Base-by-base conservation (phyloP, 257 asterid species). In the Nicotiana paniculata region DNA sequence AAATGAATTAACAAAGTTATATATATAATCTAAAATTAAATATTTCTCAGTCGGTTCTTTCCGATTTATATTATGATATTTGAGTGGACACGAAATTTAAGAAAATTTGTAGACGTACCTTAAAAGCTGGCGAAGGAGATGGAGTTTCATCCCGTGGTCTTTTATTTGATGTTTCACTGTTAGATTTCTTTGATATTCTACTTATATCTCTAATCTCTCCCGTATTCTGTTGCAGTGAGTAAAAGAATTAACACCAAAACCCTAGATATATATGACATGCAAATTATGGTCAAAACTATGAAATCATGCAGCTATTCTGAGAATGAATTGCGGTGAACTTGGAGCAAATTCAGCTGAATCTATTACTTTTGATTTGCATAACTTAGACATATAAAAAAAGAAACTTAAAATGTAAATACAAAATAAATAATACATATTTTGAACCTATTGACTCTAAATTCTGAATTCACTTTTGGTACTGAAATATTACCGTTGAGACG, bases 61-160 rank as follows among this genome's bases (percentile, higher is more conserved):
- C 48, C 2, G 6, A 39, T 39, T 39, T 39, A 39, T 39, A 39
- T 39, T 6, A 6, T 9, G 0, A 39, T 39, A 1, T 37, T 59
- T 21, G 32, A 21, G 33, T 18, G 16, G 24, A 28, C 6, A 24
- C 26, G 6, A 3, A n/a, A 0, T 64, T 33, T 64, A 28, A 28
- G 37, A 64, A 11, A 85, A 68, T 13, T 70, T 13, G 62, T 26
- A 26, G 54, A 67, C 74, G 28, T 77, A 93, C 97, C 97, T 93
- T 93, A 81, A 90, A 92, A 67, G 91, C 92, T 54, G 97, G 97
- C 85, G 87, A 84, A 62, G 93, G 81, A 11, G 94, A 61, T 24
- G 95, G 82, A 4, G 90, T 85, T 82, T 92, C 97, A 54, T 84
- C 89, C 79, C 97, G 86, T 12, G 90, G 72, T 77, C 97, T 85